phyloP scores from a whole-genome alignment of 2,329 filamentous ascomycete species.

The Parafenestella ontariensis region DNA sequence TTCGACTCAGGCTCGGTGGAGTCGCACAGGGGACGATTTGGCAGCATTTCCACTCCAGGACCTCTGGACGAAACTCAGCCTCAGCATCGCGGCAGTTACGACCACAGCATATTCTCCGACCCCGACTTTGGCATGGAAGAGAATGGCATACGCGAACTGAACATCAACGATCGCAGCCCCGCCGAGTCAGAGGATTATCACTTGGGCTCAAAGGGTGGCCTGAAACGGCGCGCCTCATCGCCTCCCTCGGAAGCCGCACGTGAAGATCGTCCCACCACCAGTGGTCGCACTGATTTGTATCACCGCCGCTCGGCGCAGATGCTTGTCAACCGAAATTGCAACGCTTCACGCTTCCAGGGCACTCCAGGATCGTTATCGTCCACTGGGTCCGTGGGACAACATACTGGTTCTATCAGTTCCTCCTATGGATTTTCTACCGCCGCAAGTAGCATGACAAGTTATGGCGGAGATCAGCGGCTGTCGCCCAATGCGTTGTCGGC shows the following conservation, averaged over 20 bases:
- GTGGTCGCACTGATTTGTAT: slow-evolving; percentile 57
- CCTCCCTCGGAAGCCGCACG: slow-evolving; percentile 64
- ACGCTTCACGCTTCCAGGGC: slow-evolving; percentile 61
- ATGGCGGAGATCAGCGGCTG: slow-evolving; percentile 66
- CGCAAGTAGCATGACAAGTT: slow-evolving; percentile 70
- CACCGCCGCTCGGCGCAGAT: slow-evolving; percentile 64
- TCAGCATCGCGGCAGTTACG: slow-evolving; percentile 68
- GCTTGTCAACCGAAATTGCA: slow-evolving; percentile 61
- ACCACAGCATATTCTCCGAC: slow-evolving; percentile 62
- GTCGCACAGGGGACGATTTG: slow-evolving; percentile 52
- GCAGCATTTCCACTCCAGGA: slow-evolving; percentile 56
- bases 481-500: slow-evolving; percentile 68
- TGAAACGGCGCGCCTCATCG: slow-evolving; percentile 70
- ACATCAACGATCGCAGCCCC: slow-evolving; percentile 62
- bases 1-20: slow-evolving; percentile 44
- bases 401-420: slow-evolving; percentile 69
- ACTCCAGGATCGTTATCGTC: slow-evolving; percentile 70
- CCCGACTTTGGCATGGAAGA: slow-evolving; percentile 63
- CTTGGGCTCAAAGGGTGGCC: slow-evolving; percentile 58
- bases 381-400: slow-evolving; percentile 64
- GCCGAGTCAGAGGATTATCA: slow-evolving; percentile 54
- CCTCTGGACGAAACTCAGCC: slow-evolving; percentile 59
- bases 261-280: slow-evolving; percentile 54
- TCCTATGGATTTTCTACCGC: slow-evolving; percentile 64
- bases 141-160: slow-evolving; percentile 58